phyloP scores from a whole-genome alignment of 768 basidiomycete species.

The Trichaptum fuscoviolaceum region DNA sequence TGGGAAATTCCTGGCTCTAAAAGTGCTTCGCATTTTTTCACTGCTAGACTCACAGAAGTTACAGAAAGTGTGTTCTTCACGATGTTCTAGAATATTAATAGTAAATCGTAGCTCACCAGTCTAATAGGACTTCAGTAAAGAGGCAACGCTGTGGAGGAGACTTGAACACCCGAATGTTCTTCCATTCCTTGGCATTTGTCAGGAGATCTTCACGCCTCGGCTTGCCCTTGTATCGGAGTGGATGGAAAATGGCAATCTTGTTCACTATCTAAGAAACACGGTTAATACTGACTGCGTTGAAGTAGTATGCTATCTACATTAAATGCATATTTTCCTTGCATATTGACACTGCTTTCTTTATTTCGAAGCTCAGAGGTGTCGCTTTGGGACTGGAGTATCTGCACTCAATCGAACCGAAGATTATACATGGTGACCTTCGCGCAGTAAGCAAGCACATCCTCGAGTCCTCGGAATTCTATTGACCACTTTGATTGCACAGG shows the following conservation, averaged over 20 bases:
- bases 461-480: no score
- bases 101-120: neutral
- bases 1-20: neutral
- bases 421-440: neutral
- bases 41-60: neutral
- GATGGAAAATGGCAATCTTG: constrained; percentile 23
- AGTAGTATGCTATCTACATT: neutral
- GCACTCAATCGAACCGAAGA: neutral
- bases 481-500: neutral
- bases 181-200: constrained; percentile 19
- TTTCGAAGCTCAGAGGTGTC: neutral
- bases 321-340: neutral
- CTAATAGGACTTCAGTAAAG: constrained; percentile 17
- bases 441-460: neutral
- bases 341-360: neutral
- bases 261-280: constrained; percentile 16
- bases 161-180: constrained; percentile 17
- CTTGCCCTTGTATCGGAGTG: constrained; percentile 23
- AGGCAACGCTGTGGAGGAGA: constrained; percentile 20
- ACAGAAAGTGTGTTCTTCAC: neutral
- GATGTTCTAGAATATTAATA: neutral
- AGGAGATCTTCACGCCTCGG: constrained; percentile 15
- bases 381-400: neutral
- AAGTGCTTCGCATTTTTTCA: neutral
- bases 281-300: neutral